Base-by-base conservation (phyloP, 306 rosid species). In the Clitoria ternatea region DNA sequence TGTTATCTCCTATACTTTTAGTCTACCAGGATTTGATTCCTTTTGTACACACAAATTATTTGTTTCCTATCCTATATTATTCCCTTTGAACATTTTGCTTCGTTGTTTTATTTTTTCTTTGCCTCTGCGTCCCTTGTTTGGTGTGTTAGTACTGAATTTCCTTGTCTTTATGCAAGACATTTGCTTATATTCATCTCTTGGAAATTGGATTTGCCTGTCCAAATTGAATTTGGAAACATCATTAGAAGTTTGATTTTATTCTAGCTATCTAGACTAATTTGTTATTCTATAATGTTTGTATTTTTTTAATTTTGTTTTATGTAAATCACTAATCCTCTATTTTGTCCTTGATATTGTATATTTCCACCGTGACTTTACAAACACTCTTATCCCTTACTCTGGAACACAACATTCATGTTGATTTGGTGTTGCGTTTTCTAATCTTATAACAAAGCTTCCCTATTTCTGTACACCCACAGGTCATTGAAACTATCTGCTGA, bases 11-110 rank as follows among this genome's bases (percentile, higher is more conserved):
- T n/a, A n/a, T n/a, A n/a, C n/a, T n/a, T n/a, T n/a, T n/a, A n/a
- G n/a, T n/a, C n/a, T n/a, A n/a, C n/a, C n/a, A n/a, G n/a, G n/a
- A n/a, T n/a, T n/a, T n/a, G n/a, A n/a, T n/a, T n/a, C n/a, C n/a
- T n/a, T n/a, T n/a, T n/a, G n/a, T n/a, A n/a, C n/a, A n/a, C n/a
- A n/a, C n/a, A n/a, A n/a, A n/a, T n/a, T n/a, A n/a, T n/a, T n/a
- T n/a, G n/a, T n/a, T n/a, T n/a, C n/a, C n/a, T 5, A 56, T 72
- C 26, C 26, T 17, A 40, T 4, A 49, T 8, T 55, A 37, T 72
- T 61, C 50, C 49, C 61, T 30, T n/a, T 55, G 70, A 66, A 39
- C 76, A 9, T 76, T 20, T 15, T n/a, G 19, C n/a, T n/a, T n/a
- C n/a, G 9, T 43, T 53, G 53, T 35, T 73, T 66, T 61, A 20